phyloP scores from a whole-genome alignment of 805 yeast species.

The Candida caryicola region DNA sequence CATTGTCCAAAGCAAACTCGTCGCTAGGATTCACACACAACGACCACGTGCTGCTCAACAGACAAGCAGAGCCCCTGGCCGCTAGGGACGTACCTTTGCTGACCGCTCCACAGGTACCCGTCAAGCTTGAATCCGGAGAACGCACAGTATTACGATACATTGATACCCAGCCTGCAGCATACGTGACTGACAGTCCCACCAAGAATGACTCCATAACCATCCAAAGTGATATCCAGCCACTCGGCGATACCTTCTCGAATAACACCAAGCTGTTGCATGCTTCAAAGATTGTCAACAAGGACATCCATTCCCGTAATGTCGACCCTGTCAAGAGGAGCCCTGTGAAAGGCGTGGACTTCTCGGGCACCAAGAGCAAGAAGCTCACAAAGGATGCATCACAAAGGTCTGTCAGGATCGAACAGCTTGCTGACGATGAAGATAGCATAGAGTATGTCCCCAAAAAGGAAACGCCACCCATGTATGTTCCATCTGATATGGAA shows the following conservation, averaged over 20 bases:
- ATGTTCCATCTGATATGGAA: slow-evolving; percentile 46
- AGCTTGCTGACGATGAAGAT: slow-evolving; percentile 28
- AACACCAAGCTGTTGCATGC: slow-evolving; percentile 21
- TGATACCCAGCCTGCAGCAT: slow-evolving; percentile 1
- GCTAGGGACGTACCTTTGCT: background rate
- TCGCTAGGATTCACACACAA: slow-evolving; percentile 33
- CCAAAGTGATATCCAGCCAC: background rate
- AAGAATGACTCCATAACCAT: slow-evolving; percentile 12
- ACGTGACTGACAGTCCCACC: slow-evolving; percentile 23
- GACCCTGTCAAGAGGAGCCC: slow-evolving; percentile 29
- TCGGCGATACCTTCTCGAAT: slow-evolving; percentile 13
- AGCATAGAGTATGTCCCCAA: slow-evolving; percentile 51
- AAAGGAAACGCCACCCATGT: slow-evolving; percentile 34
- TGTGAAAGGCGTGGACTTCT: background rate
- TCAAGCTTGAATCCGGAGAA: background rate
- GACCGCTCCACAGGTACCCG: background rate
- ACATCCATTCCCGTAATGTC: slow-evolving; percentile 13
- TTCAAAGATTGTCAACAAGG: slow-evolving; percentile 13
- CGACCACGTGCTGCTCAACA: background rate
- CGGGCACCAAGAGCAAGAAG: background rate
- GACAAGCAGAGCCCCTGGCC: no score
- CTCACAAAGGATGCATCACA: background rate
- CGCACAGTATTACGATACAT: slow-evolving; percentile 2
- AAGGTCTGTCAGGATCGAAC: slow-evolving; percentile 2
- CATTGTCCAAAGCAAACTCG: slow-evolving; percentile 34